phyloP scores from a whole-genome alignment of 2,329 filamentous ascomycete genomes.

The Phyllosticta citribraziliensis region DNA sequence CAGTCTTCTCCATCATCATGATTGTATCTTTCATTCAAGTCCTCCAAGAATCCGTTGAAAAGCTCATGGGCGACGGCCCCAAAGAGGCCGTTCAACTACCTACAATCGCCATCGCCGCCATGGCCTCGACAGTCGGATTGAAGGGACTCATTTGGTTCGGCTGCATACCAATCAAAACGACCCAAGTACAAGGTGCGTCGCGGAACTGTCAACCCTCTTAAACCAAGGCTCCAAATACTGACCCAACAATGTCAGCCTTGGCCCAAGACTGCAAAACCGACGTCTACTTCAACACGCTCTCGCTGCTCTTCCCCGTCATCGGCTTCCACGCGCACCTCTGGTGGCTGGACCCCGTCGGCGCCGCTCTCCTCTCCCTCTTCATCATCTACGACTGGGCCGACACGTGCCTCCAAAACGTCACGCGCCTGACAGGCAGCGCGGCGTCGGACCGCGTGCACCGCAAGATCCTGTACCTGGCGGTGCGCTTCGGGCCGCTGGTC shows the following conservation, averaged over 20 bases:
- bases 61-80: constrained; percentile 42
- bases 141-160: constrained; percentile 53
- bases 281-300: constrained; percentile 55
- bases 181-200: constrained; percentile 53
- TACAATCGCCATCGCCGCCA: constrained; percentile 45
- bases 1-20: constrained; percentile 43
- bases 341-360: constrained; percentile 59
- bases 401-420: constrained; percentile 51
- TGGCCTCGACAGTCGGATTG: constrained; percentile 47
- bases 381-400: constrained; percentile 61
- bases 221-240: background rate
- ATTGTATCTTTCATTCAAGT: constrained; percentile 54
- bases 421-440: constrained; percentile 48
- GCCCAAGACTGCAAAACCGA: constrained; percentile 51
- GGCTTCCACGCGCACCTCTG: constrained; percentile 50
- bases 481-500: constrained; percentile 45
- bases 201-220: constrained; percentile 28
- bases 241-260: background rate
- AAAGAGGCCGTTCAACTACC: constrained; percentile 42
- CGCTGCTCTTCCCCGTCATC: constrained; percentile 52
- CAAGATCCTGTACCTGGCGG: constrained; percentile 52
- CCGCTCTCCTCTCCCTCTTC: constrained; percentile 52
- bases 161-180: constrained; percentile 51
- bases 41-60: constrained; percentile 49
- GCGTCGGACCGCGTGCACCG: constrained; percentile 43